Evolutionary conservation across 805 yeast genomes (phyloP).

Genomic region (Saitoella complicata): DNA sequence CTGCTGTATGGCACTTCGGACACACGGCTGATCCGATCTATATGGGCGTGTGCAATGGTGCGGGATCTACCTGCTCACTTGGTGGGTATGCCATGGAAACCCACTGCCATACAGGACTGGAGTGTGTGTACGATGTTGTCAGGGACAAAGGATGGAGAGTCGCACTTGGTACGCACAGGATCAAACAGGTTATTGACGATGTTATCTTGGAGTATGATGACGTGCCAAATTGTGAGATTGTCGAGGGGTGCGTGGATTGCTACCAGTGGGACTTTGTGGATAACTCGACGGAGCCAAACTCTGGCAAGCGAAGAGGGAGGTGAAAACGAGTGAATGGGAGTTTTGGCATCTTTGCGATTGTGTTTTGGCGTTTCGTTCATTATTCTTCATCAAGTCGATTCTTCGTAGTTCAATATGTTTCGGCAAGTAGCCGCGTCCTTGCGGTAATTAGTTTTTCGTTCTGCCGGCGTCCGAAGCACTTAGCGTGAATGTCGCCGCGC

Average conservation of each 20-base stretch:
- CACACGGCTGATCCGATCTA: conserved; percentile 94
- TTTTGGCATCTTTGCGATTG: too few species aligned
- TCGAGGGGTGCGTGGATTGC: conserved; percentile 9
- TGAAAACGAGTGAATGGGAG: too few species aligned
- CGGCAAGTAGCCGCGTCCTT: too few species aligned
- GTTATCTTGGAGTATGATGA: conserved; percentile 55
- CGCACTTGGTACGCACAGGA: conserved; percentile 71
- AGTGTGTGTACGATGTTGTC: conserved; percentile 80
- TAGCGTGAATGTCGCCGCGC: too few species aligned
- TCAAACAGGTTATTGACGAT: conserved; percentile 77
- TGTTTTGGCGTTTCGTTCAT: too few species aligned
- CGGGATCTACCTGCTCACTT: conserved; percentile 69
- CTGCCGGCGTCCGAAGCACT: too few species aligned
- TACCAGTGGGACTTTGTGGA: conserved; percentile 9
- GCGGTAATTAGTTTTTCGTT: too few species aligned
- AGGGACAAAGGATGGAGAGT: conserved; percentile 84
- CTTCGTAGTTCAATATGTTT: too few species aligned
- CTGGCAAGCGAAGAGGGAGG: too few species aligned
- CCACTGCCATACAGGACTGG: conserved; percentile 78
- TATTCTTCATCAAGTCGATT: too few species aligned
- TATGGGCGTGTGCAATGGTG: conserved; percentile 95
- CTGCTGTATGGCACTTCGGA: conserved; percentile 87
- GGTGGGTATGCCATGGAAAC: conserved; percentile 98
- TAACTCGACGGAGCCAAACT: not conserved
- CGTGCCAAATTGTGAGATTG: conserved; percentile 45